A percentile compares a stretch with the other conserved stretches of the same genome.
Evolutionary conservation across 805 yeast species (phyloP).

Genomic region (Novakomyces olei): DNA sequence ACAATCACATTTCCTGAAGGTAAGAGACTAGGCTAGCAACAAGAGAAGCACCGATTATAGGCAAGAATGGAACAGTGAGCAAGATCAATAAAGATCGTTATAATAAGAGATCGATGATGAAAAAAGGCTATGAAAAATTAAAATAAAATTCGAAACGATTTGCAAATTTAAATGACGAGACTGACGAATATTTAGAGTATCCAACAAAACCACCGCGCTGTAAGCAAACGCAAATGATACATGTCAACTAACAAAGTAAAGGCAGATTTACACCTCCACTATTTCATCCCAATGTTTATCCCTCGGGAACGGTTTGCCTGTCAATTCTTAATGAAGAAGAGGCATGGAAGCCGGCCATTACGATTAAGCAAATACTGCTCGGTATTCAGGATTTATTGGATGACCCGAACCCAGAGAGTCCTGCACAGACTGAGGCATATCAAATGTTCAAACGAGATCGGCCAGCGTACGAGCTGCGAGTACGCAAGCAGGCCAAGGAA

Average conservation of each 20-base stretch:
- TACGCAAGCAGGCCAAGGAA: constrained; percentile 55
- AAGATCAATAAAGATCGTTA: too few species aligned
- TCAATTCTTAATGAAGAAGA: constrained; percentile 83
- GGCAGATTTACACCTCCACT: constrained; percentile 74
- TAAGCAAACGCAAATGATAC: constrained; percentile 26
- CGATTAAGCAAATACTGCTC: constrained; percentile 39
- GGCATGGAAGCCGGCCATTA: constrained; percentile 96
- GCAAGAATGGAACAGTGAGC: too few species aligned
- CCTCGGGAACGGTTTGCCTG: constrained; percentile 89
- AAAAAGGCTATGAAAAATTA: too few species aligned
- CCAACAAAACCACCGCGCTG: constrained; percentile 3
- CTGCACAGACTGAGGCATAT: constrained; percentile 97
- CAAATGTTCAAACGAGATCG: constrained; percentile 39
- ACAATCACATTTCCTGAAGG: constrained; percentile 49
- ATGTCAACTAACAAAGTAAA: constrained; percentile 92
- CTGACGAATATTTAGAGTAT: constrained; percentile 2
- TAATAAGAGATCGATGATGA: too few species aligned
- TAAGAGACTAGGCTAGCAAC: too few species aligned
- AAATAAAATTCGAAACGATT: too few species aligned
- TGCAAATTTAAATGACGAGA: too few species aligned
- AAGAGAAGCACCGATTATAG: too few species aligned
- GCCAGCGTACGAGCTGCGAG: constrained; percentile 49
- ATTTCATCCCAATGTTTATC: constrained; percentile 94
- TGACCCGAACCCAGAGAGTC: constrained; percentile 82
- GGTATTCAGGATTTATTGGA: constrained; percentile 85